Evolutionary conservation across 805 yeast genomes (phyloP).

Genomic region (Candida xiaguanensis): DNA sequence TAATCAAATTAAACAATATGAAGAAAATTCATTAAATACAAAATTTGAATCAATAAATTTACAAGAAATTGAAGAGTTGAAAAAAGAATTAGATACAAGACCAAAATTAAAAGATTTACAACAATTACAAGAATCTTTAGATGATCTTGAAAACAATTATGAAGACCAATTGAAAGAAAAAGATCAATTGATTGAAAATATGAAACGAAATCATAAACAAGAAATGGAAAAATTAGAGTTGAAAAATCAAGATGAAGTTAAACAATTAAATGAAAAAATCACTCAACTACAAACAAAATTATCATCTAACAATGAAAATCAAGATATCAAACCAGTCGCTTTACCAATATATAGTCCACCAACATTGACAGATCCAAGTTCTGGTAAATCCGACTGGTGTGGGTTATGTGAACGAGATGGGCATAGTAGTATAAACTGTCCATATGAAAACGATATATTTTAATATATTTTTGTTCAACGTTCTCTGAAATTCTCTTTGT

Average conservation of each 20-base stretch:
- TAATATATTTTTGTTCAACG: slow-evolving; percentile 16
- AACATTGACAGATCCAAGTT: slow-evolving; percentile 55
- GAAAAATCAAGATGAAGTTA: background rate
- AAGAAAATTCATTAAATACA: background rate
- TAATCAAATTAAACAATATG: background rate
- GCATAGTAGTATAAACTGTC: slow-evolving; percentile 84
- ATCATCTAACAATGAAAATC: slow-evolving; percentile 14
- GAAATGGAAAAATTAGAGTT: background rate
- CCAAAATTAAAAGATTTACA: slow-evolving; percentile 27
- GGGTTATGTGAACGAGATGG: slow-evolving; percentile 90
- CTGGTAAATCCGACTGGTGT: slow-evolving; percentile 82
- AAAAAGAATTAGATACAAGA: slow-evolving; percentile 30
- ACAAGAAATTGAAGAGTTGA: slow-evolving; percentile 22
- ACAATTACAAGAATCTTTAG: slow-evolving; percentile 35
- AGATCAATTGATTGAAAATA: slow-evolving; percentile 28
- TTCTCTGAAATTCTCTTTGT: background rate
- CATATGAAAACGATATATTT: slow-evolving; percentile 65
- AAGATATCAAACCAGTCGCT: slow-evolving; percentile 6
- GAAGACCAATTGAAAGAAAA: background rate
- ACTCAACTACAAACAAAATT: background rate
- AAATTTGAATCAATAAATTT: slow-evolving; percentile 1
- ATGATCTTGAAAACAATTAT: slow-evolving; percentile 35
- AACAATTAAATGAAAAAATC: background rate
- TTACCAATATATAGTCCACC: slow-evolving; percentile 52
- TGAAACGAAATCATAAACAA: slow-evolving; percentile 12